Conservation (phyloP, 2,329 filamentous ascomycete species). For the Claviceps citrina region DNA sequence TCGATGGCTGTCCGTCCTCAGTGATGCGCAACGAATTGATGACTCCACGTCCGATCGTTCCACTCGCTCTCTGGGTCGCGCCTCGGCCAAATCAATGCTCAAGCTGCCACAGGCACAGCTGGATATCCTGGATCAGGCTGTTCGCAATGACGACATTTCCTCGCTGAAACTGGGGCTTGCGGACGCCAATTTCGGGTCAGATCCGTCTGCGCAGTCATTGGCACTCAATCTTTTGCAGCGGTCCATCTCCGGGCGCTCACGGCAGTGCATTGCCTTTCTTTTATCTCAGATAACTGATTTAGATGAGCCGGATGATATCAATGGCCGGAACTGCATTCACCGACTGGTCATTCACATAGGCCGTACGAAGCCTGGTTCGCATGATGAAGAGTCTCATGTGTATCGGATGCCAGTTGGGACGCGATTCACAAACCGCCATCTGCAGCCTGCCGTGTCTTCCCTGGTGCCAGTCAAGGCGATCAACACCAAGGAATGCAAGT, state of each 20-base stretch:
- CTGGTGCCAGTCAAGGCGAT: constrained; percentile 42
- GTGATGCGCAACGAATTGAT: constrained; percentile 60
- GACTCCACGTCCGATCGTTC: constrained; percentile 63
- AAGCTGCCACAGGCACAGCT: constrained; percentile 54
- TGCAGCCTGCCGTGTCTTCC: constrained; percentile 63
- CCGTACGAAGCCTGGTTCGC: constrained; percentile 43
- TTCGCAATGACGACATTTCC: constrained; percentile 50
- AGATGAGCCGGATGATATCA: constrained; percentile 82
- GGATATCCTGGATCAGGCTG: constrained; percentile 56
- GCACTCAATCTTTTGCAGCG: constrained; percentile 68
- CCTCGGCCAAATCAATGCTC: constrained; percentile 59
- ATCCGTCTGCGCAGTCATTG: constrained; percentile 41
- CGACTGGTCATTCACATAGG: constrained; percentile 85
- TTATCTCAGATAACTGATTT: constrained; percentile 54
- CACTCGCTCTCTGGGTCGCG: constrained; percentile 58
- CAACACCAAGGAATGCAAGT: constrained; percentile 51
- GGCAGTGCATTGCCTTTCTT: constrained; percentile 54
- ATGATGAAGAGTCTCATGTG: constrained; percentile 37
- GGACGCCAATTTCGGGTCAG: constrained; percentile 33
- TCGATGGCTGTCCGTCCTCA: constrained; percentile 74
- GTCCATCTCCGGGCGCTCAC: constrained; percentile 55
- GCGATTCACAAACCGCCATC: constrained; percentile 52
- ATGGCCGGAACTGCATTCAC: constrained; percentile 85
- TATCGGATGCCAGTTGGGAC: constrained; percentile 32
- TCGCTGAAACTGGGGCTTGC: constrained; percentile 41